These are phyloP conservation scores for Neopestalotiopsis sp. DNA, from an alignment of 2,329 filamentous ascomycete genomes.

Conservation along the genomic window DNA sequence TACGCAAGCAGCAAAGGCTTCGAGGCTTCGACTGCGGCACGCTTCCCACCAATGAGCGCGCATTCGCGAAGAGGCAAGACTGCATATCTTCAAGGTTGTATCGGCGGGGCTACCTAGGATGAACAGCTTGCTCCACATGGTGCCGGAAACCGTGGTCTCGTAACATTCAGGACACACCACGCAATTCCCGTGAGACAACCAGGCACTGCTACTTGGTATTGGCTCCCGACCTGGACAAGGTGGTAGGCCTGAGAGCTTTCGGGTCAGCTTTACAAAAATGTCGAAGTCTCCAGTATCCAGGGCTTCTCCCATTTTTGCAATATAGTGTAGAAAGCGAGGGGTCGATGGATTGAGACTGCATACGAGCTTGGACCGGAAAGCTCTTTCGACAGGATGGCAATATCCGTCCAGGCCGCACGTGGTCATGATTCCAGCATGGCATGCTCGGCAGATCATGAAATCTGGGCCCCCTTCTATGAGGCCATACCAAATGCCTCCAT, in stretches of 20 bases:
- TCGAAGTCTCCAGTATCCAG: constrained; percentile 18
- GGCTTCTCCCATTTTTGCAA: constrained; percentile 14
- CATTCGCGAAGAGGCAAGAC: constrained; percentile 14
- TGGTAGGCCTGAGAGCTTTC: background rate
- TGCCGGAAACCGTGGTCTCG: constrained; percentile 6
- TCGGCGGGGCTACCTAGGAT: background rate
- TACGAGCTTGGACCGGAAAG: background rate
- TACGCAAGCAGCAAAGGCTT: constrained; percentile 3
- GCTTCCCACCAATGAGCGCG: constrained; percentile 2
- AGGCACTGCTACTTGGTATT: background rate
- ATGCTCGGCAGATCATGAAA: constrained; percentile 17
- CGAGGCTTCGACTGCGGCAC: background rate
- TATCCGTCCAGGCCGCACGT: constrained; percentile 8
- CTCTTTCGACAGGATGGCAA: background rate
- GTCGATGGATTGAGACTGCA: constrained; percentile 9
- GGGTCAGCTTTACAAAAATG: background rate
- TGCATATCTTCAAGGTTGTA: background rate
- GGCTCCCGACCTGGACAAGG: constrained; percentile 7
- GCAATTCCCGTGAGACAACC: background rate
- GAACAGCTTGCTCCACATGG: background rate
- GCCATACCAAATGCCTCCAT: constrained; percentile 14
- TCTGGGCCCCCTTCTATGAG: background rate
- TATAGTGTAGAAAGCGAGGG: constrained; percentile 4
- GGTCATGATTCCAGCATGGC: constrained; percentile 16
- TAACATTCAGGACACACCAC: constrained; percentile 17